Base-by-base conservation (phyloP, 148 eudicot genomes). In the Chenopodium suecicum region DNA sequence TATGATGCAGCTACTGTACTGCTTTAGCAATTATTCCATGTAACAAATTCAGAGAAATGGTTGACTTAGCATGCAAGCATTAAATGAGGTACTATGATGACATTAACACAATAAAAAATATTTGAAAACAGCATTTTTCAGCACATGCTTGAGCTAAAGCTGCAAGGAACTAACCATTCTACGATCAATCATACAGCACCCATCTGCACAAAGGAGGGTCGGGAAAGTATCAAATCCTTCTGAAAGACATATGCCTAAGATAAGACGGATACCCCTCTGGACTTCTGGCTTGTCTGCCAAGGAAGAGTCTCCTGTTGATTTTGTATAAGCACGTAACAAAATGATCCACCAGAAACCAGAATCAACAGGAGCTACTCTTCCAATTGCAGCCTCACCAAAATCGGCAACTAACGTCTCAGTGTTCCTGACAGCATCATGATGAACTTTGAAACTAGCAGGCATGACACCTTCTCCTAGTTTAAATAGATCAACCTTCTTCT, bases 291-390 rank as follows among this genome's bases (percentile, higher is more conserved):
- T 81, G 76, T 90, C 92, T 72, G 92, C 90, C 65, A 90, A 76
- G 70, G 90, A 81, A 72, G 88, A 86, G 81, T 90, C 90, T 27
- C 90, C 92, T 1, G 92, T 90, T 25, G 92, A 85, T 82, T 86
- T 88, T 37, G 92, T 90, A 48, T 88, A 90, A 48, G 92, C 92
- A 48, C 92, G 87, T 4, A 88, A 85, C 70, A 90, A 63, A 52
- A 90, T 88, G n/a, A 90, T 90, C 92, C 92, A 89, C 92, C 92
- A 89, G 81, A 89, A 89, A 32, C 92, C 92, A 0, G 92, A 89
- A 82, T 89, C 92, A 58, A 89, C 92, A 27, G 90, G 92, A 70
- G 92, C 92, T 58, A 89, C 92, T 82, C 92, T 83, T n/a, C 92
- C 92, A 37, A 89, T 89, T 16, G 92, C 90, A 14, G 90, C 79